phyloP scores from a whole-genome alignment of 768 basidiomycete species.

The Floccularia luteovirens region DNA sequence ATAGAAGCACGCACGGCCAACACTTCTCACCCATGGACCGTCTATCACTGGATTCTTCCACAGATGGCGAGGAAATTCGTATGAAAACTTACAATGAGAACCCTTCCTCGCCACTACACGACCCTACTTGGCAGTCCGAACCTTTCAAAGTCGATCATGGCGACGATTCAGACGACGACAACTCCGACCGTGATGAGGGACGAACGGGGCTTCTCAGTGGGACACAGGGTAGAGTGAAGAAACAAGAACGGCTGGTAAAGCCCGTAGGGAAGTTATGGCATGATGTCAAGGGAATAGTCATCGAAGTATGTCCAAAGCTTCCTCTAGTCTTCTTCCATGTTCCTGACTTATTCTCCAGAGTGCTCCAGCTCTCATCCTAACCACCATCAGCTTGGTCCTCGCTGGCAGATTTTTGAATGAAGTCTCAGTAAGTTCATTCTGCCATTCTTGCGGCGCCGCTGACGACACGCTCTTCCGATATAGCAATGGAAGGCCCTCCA shows the following conservation, averaged over 20 bases:
- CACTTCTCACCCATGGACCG: too few species aligned
- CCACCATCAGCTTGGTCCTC: conserved; percentile 77
- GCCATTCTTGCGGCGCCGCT: conserved; percentile 1
- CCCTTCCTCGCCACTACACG: too few species aligned
- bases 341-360: conserved; percentile 40
- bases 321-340: neutral
- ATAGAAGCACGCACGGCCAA: too few species aligned
- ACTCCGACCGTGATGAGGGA: conserved; percentile 21
- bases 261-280: conserved; percentile 31
- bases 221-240: conserved; percentile 17
- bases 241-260: conserved; percentile 15
- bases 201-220: conserved; percentile 34
- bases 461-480: neutral
- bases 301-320: conserved; percentile 49
- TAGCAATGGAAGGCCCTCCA: conserved; percentile 88
- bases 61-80: too few species aligned
- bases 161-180: conserved; percentile 24
- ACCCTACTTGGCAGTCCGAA: too few species aligned
- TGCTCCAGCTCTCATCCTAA: conserved; percentile 79
- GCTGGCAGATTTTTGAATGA: conserved; percentile 87
- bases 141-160: too few species aligned
- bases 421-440: conserved; percentile 62
- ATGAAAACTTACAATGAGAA: too few species aligned
- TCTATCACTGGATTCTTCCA: too few species aligned
- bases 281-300: conserved; percentile 53